These are phyloP conservation scores for Globisporangium alternatum DNA, from an alignment of 352 stramenopile species.

Conservation along the genomic window DNA sequence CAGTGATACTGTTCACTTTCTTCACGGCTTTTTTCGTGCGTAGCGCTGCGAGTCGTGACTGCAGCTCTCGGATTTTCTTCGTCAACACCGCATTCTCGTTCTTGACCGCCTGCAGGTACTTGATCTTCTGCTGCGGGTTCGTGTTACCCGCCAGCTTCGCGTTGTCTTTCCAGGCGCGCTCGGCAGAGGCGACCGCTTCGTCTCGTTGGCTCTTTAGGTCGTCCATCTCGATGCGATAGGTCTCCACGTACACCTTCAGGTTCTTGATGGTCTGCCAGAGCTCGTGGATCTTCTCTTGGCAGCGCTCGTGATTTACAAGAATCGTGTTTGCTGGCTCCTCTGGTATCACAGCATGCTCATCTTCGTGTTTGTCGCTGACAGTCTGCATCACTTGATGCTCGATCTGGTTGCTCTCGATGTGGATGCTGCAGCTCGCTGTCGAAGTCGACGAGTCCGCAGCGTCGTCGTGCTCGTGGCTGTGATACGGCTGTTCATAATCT, in stretches of 20 bases:
- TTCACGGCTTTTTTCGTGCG: conserved; percentile 15
- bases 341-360: not conserved
- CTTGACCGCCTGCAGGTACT: conserved; percentile 71
- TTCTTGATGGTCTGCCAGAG: conserved; percentile 63
- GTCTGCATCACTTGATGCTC: not conserved
- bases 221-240: conserved; percentile 49
- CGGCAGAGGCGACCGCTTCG: conserved; percentile 48
- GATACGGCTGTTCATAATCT: not conserved
- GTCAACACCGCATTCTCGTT: conserved; percentile 55
- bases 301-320: conserved; percentile 38
- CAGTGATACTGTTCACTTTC: not conserved
- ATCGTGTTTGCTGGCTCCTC: not conserved
- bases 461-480: not conserved
- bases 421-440: conserved; percentile 1
- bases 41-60: conserved; percentile 35
- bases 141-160: conserved; percentile 49
- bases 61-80: conserved; percentile 53
- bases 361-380: not conserved
- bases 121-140: conserved; percentile 72
- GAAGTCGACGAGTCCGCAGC: not conserved
- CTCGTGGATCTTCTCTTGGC: conserved; percentile 65
- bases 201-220: conserved; percentile 50
- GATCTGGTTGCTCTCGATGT: conserved; percentile 5
- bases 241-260: conserved; percentile 61
- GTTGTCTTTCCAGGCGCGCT: conserved; percentile 58